A percentile compares a stretch with the other conserved stretches of the same genome.
phyloP scores from a whole-genome alignment of 768 basidiomycete species.

The Leccinellum albellum region DNA sequence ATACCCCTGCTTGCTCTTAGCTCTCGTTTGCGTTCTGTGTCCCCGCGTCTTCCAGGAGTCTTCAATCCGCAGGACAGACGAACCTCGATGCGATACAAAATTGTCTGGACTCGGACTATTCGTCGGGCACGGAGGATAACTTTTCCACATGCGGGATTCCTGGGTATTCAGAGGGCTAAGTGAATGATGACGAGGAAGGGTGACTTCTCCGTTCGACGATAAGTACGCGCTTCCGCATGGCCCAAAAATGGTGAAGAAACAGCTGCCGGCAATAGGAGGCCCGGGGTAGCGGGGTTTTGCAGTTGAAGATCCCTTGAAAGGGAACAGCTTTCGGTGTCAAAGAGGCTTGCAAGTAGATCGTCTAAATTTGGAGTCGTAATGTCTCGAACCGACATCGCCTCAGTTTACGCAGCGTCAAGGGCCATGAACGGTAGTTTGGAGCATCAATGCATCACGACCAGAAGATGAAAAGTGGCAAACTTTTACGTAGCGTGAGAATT shows the following conservation, averaged over 20 bases:
- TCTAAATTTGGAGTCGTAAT: background rate
- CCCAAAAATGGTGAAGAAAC: slow-evolving; percentile 11
- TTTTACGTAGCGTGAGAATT: no score
- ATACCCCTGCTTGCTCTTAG: slow-evolving; percentile 16
- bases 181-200: slow-evolving; percentile 25
- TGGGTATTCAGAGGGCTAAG: slow-evolving; percentile 17
- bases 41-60: slow-evolving; percentile 31
- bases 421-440: background rate
- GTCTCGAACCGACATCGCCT: slow-evolving; percentile 14
- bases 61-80: slow-evolving; percentile 25
- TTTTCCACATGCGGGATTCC: slow-evolving; percentile 7
- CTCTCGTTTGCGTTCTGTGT: slow-evolving; percentile 10
- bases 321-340: slow-evolving; percentile 17
- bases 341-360: background rate
- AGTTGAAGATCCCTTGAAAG: slow-evolving; percentile 23
- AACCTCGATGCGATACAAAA: slow-evolving; percentile 24
- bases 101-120: slow-evolving; percentile 27
- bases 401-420: slow-evolving; percentile 16
- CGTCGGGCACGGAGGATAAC: slow-evolving; percentile 10
- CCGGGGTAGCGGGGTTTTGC: background rate
- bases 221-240: slow-evolving; percentile 12
- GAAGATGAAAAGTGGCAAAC: no score
- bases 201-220: slow-evolving; percentile 26
- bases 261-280: slow-evolving; percentile 8
- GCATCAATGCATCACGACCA: no score